Base-by-base conservation (phyloP, 106 monocot species). In the Dioscorea alata region DNA sequence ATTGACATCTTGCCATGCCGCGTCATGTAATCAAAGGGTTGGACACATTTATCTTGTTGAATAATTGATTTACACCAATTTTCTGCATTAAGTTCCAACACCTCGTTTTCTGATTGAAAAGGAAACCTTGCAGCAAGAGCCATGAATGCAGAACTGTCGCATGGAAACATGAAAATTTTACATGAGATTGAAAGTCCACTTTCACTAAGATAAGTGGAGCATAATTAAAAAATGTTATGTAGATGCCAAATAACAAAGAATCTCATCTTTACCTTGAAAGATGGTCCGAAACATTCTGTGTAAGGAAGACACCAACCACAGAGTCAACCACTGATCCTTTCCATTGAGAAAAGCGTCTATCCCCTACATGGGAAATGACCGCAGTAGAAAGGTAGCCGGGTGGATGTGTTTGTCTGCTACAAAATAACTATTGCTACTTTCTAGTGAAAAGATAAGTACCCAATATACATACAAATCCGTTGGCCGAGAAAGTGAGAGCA, bases 141-240 rank as follows among this genome's bases (percentile, higher is more conserved):
- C 92, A 97, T 92, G 68, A 87, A 97, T 17, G 97, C 97, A 73
- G 97, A 97, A 75, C 97, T 97, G 86, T 61, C 18, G 73, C 78
- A 75, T 53, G 53, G n/a, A 53, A 53, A 7, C 53, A 53, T 18
- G 48, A 60, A 15, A 20, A 49, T 18, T n/a, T 60, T 12, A 10
- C 20, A 60, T n/a, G 20, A 22, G 14, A 12, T 20, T 20, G 12
- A 22, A 20, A 12, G 23, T 6, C 23, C 12, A 60, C 19, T 4
- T 12, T 20, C 12, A 21, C 19, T 18, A 60, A 20, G 10, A 60
- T 20, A 60, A 22, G n/a, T 60, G 34, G 7, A 34, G 7, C 23
- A 12, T 60, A 2, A n/a, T 60, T 20, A 60, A 16, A 60, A n/a
- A n/a, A n/a, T n/a, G 2, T 22, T 60, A 20, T 21, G 20, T 60